Percentiles rank a stretch among this genome's conserved stretches.
Conservation (phyloP, 768 basidiomycete species). For the Agrocybe chaxingu region DNA sequence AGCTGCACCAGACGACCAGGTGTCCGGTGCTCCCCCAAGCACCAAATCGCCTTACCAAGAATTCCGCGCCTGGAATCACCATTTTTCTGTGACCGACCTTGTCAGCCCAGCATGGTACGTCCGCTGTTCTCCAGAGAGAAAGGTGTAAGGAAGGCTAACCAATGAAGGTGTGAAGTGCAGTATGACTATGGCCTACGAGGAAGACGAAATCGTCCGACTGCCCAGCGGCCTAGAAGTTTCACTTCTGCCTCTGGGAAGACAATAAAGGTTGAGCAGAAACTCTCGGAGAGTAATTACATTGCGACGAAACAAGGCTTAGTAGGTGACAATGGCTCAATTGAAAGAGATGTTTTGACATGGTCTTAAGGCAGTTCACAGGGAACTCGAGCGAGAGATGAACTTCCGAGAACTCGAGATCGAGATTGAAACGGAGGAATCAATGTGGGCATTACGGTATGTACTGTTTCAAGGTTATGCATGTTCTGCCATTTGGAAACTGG, state of each 20-base stretch:
- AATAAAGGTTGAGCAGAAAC: constrained; percentile 47
- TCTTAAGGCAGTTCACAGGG: constrained; percentile 67
- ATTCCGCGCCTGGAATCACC: constrained; percentile 39
- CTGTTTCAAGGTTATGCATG: not conserved
- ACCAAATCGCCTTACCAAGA: constrained; percentile 34
- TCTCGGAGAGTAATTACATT: constrained; percentile 52
- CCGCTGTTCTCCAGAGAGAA: not conserved
- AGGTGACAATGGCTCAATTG: not conserved
- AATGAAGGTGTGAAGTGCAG: constrained; percentile 73
- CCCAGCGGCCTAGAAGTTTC: constrained; percentile 54
- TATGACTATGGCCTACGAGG: constrained; percentile 74
- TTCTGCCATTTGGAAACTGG: not conserved
- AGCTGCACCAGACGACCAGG: not conserved
- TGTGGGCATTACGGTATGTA: constrained; percentile 71
- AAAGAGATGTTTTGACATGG: not conserved
- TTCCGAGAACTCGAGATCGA: constrained; percentile 53
- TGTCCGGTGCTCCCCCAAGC: not conserved
- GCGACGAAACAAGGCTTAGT: constrained; percentile 55
- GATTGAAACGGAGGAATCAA: constrained; percentile 58
- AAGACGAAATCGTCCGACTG: constrained; percentile 44
- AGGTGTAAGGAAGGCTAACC: constrained; percentile 2
- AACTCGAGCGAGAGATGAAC: constrained; percentile 70
- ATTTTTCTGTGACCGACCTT: constrained; percentile 61
- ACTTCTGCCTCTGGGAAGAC: constrained; percentile 53
- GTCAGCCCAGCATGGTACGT: constrained; percentile 59